phyloP scores from a whole-genome alignment of 1,284 basidiomycete species.

The Boletus mariae region DNA sequence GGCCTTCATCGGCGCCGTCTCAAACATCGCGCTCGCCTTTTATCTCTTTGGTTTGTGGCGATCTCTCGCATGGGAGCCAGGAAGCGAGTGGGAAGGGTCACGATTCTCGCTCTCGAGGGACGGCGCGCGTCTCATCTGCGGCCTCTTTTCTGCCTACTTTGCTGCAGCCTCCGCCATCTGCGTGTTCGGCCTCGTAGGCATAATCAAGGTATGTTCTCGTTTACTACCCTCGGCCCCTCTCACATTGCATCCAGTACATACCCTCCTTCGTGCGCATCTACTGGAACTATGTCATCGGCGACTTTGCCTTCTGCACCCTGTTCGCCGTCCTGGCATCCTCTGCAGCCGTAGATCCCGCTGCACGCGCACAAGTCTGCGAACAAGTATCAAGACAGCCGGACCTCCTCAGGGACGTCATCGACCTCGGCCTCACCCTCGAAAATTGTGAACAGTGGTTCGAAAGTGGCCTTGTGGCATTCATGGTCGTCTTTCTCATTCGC shows the following conservation, averaged over 20 bases:
- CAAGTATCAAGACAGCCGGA: slow-evolving; percentile 70
- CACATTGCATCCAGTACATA: slow-evolving; percentile 40
- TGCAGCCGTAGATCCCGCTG: slow-evolving; percentile 51
- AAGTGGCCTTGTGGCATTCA: slow-evolving; percentile 53
- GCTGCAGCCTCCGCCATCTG: slow-evolving; percentile 58
- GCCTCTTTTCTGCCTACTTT: slow-evolving; percentile 64
- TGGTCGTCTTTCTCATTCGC: slow-evolving; percentile 56
- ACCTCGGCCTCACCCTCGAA: slow-evolving; percentile 68
- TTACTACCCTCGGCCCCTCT: not conserved
- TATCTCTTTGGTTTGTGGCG: slow-evolving; percentile 56
- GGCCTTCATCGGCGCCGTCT: slow-evolving; percentile 52
- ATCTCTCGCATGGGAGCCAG: slow-evolving; percentile 63
- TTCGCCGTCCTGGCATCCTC: slow-evolving; percentile 54
- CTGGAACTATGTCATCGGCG: slow-evolving; percentile 71
- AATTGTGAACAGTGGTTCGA: slow-evolving; percentile 78
- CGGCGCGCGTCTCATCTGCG: slow-evolving; percentile 61
- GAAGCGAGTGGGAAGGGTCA: slow-evolving; percentile 69
- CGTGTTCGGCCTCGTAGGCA: slow-evolving; percentile 61
- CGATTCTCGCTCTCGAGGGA: slow-evolving; percentile 57
- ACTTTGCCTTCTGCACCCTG: slow-evolving; percentile 62
- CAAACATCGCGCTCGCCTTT: slow-evolving; percentile 52
- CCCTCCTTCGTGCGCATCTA: slow-evolving; percentile 57
- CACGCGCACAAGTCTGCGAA: slow-evolving; percentile 64
- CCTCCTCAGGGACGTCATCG: slow-evolving; percentile 63
- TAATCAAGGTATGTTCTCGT: slow-evolving; percentile 50